Evolutionary conservation across 2,329 filamentous ascomycete genomes (phyloP).

Genomic region (Thermochaetoides dissita): DNA sequence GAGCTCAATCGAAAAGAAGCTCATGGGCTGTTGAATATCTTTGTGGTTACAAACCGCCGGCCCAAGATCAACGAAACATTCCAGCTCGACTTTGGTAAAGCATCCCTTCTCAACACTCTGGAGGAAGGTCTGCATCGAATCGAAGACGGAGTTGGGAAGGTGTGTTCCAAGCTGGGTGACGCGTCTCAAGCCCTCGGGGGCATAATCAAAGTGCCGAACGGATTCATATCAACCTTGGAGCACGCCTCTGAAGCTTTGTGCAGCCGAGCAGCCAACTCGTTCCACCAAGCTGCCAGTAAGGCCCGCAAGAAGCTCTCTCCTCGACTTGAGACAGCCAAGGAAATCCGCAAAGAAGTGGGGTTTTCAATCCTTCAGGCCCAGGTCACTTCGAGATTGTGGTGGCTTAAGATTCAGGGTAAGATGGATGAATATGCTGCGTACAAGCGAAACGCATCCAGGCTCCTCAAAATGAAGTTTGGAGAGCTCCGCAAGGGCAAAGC

Average conservation of each 20-base stretch:
- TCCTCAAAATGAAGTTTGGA: conserved; percentile 17
- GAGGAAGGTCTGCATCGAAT: conserved; percentile 29
- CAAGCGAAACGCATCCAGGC: conserved; percentile 31
- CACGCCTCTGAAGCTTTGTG: conserved; percentile 17
- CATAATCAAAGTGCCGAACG: conserved; percentile 19
- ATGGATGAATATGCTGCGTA: conserved; percentile 31
- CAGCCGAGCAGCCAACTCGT: conserved; percentile 13
- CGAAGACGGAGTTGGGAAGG: conserved; percentile 26
- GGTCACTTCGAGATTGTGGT: conserved; percentile 41
- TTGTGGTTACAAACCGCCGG: conserved; percentile 42
- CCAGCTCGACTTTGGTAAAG: conserved; percentile 43
- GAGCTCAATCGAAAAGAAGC: conserved; percentile 40
- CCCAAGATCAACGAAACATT: conserved; percentile 49
- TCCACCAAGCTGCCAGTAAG: conserved; percentile 17
- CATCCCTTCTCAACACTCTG: conserved; percentile 29
- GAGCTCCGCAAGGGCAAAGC: conserved; percentile 3
- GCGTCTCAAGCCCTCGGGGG: conserved; percentile 17
- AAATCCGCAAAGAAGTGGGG: conserved; percentile 27
- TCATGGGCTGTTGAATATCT: conserved; percentile 42
- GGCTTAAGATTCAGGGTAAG: conserved; percentile 40
- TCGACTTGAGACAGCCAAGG: conserved; percentile 21
- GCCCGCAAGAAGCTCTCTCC: conserved; percentile 22
- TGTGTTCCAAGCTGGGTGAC: conserved; percentile 27
- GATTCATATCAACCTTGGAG: conserved; percentile 19
- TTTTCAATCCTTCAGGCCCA: conserved; percentile 38